phyloP scores from a whole-genome alignment of 169 alveolate genomes.

The Theileria annulata region DNA sequence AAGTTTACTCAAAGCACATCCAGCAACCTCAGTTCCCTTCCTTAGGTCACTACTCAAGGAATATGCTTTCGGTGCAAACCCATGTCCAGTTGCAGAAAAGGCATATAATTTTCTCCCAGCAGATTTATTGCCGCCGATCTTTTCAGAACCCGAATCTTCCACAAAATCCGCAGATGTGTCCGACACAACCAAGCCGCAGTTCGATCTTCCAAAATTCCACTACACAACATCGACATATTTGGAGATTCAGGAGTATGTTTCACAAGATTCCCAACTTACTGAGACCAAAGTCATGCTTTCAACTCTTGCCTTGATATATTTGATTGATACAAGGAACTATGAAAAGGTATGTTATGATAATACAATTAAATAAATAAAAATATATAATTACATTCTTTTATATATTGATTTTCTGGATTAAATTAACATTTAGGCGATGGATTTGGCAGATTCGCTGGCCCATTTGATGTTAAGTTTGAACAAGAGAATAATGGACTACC shows the following conservation, averaged over 20 bases:
- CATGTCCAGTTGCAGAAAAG: slow-evolving; percentile 45
- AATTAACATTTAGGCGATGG: slow-evolving; percentile 56
- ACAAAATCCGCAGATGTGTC: slow-evolving; percentile 1
- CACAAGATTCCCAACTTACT: slow-evolving; percentile 52
- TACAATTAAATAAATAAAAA: neutral
- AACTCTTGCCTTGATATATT: slow-evolving; percentile 57
- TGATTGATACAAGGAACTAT: slow-evolving; percentile 38
- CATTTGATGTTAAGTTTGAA: slow-evolving; percentile 65
- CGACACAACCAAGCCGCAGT: neutral
- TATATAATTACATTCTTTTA: neutral
- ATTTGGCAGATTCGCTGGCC: slow-evolving; percentile 62
- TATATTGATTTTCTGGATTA: neutral
- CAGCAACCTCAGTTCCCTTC: slow-evolving; percentile 39
- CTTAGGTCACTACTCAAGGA: slow-evolving; percentile 39
- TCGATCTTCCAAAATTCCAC: slow-evolving; percentile 11
- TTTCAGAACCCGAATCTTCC: slow-evolving; percentile 4
- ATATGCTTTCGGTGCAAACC: slow-evolving; percentile 44
- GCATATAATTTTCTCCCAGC: slow-evolving; percentile 33
- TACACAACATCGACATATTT: slow-evolving; percentile 38
- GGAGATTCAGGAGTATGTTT: slow-evolving; percentile 42
- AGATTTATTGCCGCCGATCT: slow-evolving; percentile 20
- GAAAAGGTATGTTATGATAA: slow-evolving; percentile 9
- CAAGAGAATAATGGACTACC: slow-evolving; percentile 80
- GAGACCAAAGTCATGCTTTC: slow-evolving; percentile 54
- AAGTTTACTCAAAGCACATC: slow-evolving; percentile 37